Evolutionary conservation across 2,329 filamentous ascomycete genomes (phyloP).

Genomic region (Rhynchosporium graminicola): DNA sequence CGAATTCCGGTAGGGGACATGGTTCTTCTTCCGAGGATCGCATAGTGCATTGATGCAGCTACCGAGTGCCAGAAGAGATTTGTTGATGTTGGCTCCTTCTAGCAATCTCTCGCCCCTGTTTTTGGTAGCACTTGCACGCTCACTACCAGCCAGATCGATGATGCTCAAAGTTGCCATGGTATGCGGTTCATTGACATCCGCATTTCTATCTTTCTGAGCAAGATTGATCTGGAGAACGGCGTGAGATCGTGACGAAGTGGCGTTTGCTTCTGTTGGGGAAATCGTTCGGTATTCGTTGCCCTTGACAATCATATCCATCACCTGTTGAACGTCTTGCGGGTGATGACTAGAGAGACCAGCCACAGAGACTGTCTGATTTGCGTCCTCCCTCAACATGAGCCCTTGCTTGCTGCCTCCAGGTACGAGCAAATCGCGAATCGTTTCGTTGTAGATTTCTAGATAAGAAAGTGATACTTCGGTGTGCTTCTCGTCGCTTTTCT

Average conservation of each 20-base stretch:
- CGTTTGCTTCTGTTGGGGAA: conserved; percentile 95
- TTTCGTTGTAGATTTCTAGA: conserved; percentile 98
- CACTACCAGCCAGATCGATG: conserved; percentile 94
- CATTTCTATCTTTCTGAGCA: conserved; percentile 90
- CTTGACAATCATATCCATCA: conserved; percentile 98
- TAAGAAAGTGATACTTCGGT: conserved; percentile 93
- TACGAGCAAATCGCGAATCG: conserved; percentile 91
- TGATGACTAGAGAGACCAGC: conserved; percentile 88
- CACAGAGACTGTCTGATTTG: conserved; percentile 89
- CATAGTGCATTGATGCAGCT: conserved; percentile 99
- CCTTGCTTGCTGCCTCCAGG: conserved; percentile 76
- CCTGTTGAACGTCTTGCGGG: conserved; percentile 87
- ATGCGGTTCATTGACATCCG: conserved; percentile 88
- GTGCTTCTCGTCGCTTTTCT: conserved; percentile 79
- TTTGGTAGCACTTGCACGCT: conserved; percentile 94
- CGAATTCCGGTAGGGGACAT: conserved; percentile 96
- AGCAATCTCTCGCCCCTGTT: conserved; percentile 88
- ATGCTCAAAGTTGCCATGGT: conserved; percentile 98
- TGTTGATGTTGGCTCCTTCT: conserved; percentile 99
- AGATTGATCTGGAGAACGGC: conserved; percentile 97
- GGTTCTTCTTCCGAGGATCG: conserved; percentile 85
- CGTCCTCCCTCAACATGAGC: conserved; percentile 91
- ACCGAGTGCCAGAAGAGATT: conserved; percentile 88
- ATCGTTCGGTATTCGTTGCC: conserved; percentile 95
- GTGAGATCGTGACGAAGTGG: conserved; percentile 94